Evolutionary conservation across 768 basidiomycete genomes (phyloP).

Genomic region (Asterophora lycoperdoides): DNA sequence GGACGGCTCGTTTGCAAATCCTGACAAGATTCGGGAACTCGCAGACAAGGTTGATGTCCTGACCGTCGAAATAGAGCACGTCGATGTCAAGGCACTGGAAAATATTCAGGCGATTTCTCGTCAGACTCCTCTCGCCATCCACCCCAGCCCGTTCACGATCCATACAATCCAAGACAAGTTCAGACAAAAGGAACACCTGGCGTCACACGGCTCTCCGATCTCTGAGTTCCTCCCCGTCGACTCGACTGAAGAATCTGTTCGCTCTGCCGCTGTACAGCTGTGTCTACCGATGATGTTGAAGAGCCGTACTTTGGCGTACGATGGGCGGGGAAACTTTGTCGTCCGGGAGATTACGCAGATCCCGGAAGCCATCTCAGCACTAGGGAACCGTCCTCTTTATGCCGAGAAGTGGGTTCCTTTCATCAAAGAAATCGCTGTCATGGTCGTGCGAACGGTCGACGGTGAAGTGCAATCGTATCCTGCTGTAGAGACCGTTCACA

Average conservation of each 20-base stretch:
- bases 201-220: conserved; percentile 51
- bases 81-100: conserved; percentile 72
- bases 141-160: conserved; percentile 81
- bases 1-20: conserved; percentile 86
- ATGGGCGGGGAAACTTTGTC: conserved; percentile 90
- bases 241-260: conserved; percentile 45
- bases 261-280: conserved; percentile 48
- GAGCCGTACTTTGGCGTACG: conserved; percentile 91
- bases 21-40: conserved; percentile 72
- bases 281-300: conserved; percentile 96
- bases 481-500: conserved; percentile 92
- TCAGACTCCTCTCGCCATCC: conserved; percentile 40
- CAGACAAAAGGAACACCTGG: conserved; percentile 73
- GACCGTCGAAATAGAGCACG: conserved; percentile 97
- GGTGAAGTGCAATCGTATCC: conserved; percentile 85
- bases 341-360: conserved; percentile 52
- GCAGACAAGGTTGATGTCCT: conserved; percentile 79
- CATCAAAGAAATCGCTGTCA: conserved; percentile 86
- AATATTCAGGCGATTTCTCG: conserved; percentile 41
- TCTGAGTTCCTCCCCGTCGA: conserved; percentile 62
- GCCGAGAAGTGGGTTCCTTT: conserved; percentile 95
- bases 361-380: conserved; percentile 44
- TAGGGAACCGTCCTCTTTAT: conserved; percentile 74
- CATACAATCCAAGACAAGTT: conserved; percentile 85
- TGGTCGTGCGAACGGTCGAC: conserved; percentile 80